Percentiles rank a stretch among this genome's conserved stretches.
phyloP scores from a whole-genome alignment of 768 basidiomycete genomes.

The Suillus occidentalis region DNA sequence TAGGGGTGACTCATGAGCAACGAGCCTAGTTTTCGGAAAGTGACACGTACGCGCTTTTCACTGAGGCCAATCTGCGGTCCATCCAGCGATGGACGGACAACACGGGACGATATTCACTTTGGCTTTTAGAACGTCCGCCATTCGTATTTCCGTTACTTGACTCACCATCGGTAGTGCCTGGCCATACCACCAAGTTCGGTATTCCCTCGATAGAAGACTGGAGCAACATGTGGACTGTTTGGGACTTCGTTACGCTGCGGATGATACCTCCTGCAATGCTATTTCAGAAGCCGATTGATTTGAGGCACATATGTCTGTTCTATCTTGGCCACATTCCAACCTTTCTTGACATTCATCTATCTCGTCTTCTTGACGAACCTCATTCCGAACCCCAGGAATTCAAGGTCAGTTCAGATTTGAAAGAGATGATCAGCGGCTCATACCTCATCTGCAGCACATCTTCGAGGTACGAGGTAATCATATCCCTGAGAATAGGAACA shows the following conservation, averaged over 20 bases:
- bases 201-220: slow-evolving; percentile 79
- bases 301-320: slow-evolving; percentile 96
- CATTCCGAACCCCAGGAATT: slow-evolving; percentile 84
- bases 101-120: slow-evolving; percentile 73
- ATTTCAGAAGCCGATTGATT: slow-evolving; percentile 86
- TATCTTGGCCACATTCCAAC: slow-evolving; percentile 93
- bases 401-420: slow-evolving; percentile 45
- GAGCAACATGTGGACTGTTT: slow-evolving; percentile 80
- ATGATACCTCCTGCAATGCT: slow-evolving; percentile 91
- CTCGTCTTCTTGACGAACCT: slow-evolving; percentile 68
- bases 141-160: slow-evolving; percentile 71
- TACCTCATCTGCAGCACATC: slow-evolving; percentile 48
- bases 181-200: slow-evolving; percentile 43
- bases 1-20: not conserved
- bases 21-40: slow-evolving; percentile 68
- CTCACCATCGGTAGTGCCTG: slow-evolving; percentile 33
- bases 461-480: slow-evolving; percentile 51
- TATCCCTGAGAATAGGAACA: not conserved
- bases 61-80: slow-evolving; percentile 73
- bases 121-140: slow-evolving; percentile 86
- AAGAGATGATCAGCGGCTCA: slow-evolving; percentile 9
- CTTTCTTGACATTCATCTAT: slow-evolving; percentile 90
- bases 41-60: slow-evolving; percentile 72
- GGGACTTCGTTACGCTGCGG: slow-evolving; percentile 80
- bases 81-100: slow-evolving; percentile 85